A percentile compares a stretch with the other conserved stretches of the same genome.
Evolutionary conservation across 768 basidiomycete genomes (phyloP).

Genomic region (Dacryopinax spathularia): DNA sequence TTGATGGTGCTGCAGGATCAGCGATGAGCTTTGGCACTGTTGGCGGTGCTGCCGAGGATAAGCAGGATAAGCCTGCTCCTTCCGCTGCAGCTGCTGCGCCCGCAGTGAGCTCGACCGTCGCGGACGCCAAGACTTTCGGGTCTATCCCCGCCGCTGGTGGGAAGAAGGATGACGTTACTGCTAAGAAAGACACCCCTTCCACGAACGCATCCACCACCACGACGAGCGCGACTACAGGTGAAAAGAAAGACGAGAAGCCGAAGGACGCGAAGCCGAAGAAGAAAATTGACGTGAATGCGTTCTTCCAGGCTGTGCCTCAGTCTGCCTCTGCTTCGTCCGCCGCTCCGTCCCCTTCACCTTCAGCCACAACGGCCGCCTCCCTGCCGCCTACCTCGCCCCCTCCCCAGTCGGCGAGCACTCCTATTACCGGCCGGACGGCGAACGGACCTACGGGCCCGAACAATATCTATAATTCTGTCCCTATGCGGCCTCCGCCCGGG

Average conservation of each 20-base stretch:
- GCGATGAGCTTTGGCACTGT: constrained; percentile 81
- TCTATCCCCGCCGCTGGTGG: constrained; percentile 43
- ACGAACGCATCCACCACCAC: neutral
- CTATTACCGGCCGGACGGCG: constrained; percentile 22
- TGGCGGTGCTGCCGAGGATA: too few species aligned
- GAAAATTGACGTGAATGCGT: constrained; percentile 30
- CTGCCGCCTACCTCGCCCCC: constrained; percentile 37
- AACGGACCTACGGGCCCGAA: constrained; percentile 26
- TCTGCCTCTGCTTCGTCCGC: constrained; percentile 18
- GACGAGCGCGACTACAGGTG: neutral
- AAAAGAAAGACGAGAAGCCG: neutral
- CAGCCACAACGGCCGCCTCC: constrained; percentile 43
- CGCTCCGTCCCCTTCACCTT: constrained; percentile 16
- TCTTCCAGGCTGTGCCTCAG: constrained; percentile 25
- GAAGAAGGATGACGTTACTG: constrained; percentile 7
- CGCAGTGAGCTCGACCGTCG: constrained; percentile 46
- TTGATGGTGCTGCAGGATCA: constrained; percentile 32
- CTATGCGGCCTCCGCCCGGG: neutral
- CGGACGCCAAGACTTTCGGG: constrained; percentile 70
- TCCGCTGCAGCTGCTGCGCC: constrained; percentile 64
- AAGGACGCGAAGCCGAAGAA: constrained; percentile 19
- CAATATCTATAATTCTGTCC: constrained; percentile 37
- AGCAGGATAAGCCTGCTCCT: constrained; percentile 58
- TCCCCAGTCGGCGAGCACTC: constrained; percentile 34
- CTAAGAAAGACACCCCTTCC: constrained; percentile 1